phyloP scores from a whole-genome alignment of 2,329 filamentous ascomycete species.

The Neoscytalidium dimidiatum region DNA sequence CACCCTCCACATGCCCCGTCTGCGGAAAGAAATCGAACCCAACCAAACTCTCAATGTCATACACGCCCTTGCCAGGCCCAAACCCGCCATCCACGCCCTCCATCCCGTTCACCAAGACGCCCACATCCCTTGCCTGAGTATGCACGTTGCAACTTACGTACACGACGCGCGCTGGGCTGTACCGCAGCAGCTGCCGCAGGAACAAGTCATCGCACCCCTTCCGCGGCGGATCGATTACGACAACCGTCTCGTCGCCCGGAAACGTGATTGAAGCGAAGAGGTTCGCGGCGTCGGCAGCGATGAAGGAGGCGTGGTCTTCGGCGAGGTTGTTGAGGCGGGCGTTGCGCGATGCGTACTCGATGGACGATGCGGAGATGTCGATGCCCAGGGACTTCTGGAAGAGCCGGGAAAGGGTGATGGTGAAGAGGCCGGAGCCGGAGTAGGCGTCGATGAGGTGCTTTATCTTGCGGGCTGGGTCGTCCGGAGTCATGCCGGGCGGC shows the following conservation, averaged over 20 bases:
- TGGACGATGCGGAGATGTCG: slow-evolving; percentile 80
- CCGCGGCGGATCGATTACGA: slow-evolving; percentile 95
- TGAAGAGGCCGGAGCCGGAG: slow-evolving; percentile 96
- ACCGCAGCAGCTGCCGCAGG: slow-evolving; percentile 75
- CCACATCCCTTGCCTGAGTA: slow-evolving; percentile 92
- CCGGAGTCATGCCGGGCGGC: slow-evolving; percentile 38
- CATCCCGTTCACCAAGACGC: slow-evolving; percentile 76
- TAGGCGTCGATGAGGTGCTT: slow-evolving; percentile 96
- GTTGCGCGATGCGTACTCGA: slow-evolving; percentile 76
- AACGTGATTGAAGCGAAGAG: slow-evolving; percentile 79
- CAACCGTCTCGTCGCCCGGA: slow-evolving; percentile 77
- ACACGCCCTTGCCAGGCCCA: slow-evolving; percentile 50
- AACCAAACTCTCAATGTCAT: slow-evolving; percentile 85
- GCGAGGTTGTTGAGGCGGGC: slow-evolving; percentile 73
- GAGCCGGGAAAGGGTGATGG: slow-evolving; percentile 82
- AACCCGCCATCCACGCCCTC: slow-evolving; percentile 39
- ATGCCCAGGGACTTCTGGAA: slow-evolving; percentile 84
- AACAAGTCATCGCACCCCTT: slow-evolving; percentile 93
- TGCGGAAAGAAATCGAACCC: slow-evolving; percentile 99
- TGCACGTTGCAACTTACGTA: slow-evolving; percentile 99
- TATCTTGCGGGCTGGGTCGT: slow-evolving; percentile 44
- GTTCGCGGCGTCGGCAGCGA: slow-evolving; percentile 81
- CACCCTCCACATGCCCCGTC: slow-evolving; percentile 67
- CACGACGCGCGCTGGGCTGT: slow-evolving; percentile 76
- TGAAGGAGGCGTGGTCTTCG: slow-evolving; percentile 72